phyloP scores from a whole-genome alignment of 495 filamentous ascomycete genomes.

The Penicillium paxilli region DNA sequence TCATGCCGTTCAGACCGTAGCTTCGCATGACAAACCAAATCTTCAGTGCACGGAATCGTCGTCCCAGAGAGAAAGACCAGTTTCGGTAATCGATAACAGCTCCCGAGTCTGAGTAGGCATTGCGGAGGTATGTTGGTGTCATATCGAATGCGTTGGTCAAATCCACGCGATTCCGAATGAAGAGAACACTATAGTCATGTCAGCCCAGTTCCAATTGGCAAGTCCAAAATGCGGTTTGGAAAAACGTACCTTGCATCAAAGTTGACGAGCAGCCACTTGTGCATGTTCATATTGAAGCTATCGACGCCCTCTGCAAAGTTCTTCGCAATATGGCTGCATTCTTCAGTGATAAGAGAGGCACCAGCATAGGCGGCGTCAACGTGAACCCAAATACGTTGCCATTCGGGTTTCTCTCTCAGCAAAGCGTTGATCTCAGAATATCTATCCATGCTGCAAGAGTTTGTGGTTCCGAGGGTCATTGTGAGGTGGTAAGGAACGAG shows the following conservation, averaged over 20 bases:
- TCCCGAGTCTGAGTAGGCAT: conserved; percentile 75
- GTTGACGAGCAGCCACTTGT: conserved; percentile 96
- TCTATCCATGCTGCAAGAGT: conserved; percentile 83
- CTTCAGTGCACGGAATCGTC: conserved; percentile 90
- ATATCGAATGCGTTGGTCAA: conserved; percentile 79
- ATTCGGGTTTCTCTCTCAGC: conserved; percentile 57
- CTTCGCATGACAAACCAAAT: conserved; percentile 95
- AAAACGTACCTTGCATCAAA: conserved; percentile 73
- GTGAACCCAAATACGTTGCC: conserved; percentile 80
- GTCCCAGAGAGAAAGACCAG: conserved; percentile 95
- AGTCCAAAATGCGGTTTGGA: background rate
- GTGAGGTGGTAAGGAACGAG: conserved; percentile 86
- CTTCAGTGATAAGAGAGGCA: conserved; percentile 74
- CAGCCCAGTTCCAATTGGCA: background rate
- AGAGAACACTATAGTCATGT: conserved; percentile 61
- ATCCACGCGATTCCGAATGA: conserved; percentile 69
- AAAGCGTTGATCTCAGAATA: conserved; percentile 69
- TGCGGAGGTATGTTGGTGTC: conserved; percentile 79
- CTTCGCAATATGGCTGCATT: conserved; percentile 69
- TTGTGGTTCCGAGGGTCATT: conserved; percentile 83
- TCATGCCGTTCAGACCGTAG: conserved; percentile 80
- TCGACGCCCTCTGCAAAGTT: conserved; percentile 67
- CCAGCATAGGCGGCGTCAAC: conserved; percentile 97
- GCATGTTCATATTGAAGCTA: conserved; percentile 93
- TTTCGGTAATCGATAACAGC: conserved; percentile 96